These are phyloP conservation scores for Peniophora sp. DNA, from an alignment of 1,284 basidiomycete species.

Conservation along the genomic window DNA sequence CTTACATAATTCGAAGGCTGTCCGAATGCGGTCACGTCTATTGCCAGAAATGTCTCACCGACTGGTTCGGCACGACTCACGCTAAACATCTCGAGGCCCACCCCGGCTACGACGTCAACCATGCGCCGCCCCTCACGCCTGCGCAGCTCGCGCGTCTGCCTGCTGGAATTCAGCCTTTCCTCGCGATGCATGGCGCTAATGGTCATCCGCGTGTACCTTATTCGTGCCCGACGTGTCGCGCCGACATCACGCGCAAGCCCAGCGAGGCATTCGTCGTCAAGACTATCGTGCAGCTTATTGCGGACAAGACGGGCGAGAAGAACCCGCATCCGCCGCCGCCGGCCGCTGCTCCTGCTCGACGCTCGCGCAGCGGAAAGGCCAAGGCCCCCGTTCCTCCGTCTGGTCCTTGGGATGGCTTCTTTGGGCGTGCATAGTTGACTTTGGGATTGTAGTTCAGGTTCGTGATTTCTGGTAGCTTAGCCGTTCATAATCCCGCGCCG, in stretches of 20 bases:
- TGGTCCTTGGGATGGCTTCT: background rate
- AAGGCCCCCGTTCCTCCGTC: background rate
- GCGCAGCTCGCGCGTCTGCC: constrained; percentile 13
- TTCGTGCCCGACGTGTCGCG: constrained; percentile 60
- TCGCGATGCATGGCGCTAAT: constrained; percentile 13
- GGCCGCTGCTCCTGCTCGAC: background rate
- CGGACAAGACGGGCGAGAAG: constrained; percentile 34
- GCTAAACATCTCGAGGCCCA: constrained; percentile 38
- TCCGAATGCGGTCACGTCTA: constrained; percentile 64
- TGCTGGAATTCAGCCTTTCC: constrained; percentile 15
- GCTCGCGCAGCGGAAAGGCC: background rate
- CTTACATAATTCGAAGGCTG: constrained; percentile 29
- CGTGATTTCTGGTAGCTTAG: no score
- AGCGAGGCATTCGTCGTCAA: constrained; percentile 56
- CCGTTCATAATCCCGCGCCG: no score
- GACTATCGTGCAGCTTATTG: constrained; percentile 39
- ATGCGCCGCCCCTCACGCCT: constrained; percentile 11
- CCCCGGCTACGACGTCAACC: constrained; percentile 33
- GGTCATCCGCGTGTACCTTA: constrained; percentile 35
- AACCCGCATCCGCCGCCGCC: background rate
- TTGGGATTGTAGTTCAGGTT: no score
- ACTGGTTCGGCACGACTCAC: constrained; percentile 56
- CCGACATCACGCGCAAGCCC: constrained; percentile 37
- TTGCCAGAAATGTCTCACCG: constrained; percentile 52
- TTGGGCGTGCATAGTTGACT: background rate